Conservation (phyloP, 768 basidiomycete genomes). For the Baorangia bicolor region DNA sequence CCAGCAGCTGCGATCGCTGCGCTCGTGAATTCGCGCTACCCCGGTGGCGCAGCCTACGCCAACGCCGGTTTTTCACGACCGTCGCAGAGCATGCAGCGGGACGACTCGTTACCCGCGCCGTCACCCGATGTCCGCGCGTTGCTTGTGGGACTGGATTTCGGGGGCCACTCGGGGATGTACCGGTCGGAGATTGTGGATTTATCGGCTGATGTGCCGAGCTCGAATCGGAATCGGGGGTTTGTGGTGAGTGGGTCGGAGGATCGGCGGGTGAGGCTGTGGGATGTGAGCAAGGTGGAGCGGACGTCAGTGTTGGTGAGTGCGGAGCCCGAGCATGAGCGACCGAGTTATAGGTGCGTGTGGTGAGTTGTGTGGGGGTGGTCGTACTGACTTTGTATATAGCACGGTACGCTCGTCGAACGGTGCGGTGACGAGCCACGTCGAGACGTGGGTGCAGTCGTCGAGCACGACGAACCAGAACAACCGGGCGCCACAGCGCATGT, state of each 20-base stretch:
- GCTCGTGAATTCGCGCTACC: conserved; percentile 69
- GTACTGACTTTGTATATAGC: conserved; percentile 22
- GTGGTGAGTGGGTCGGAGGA: conserved; percentile 91
- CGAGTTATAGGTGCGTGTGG: conserved; percentile 64
- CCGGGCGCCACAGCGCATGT: conserved; percentile 73
- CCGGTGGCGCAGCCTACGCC: conserved; percentile 31
- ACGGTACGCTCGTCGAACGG: conserved; percentile 37
- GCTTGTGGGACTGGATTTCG: conserved; percentile 74
- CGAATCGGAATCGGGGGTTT: conserved; percentile 60
- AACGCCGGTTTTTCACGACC: conserved; percentile 21
- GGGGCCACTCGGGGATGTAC: conserved; percentile 58
- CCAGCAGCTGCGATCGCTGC: conserved; percentile 78
- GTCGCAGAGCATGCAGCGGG: conserved; percentile 35
- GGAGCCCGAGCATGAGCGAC: conserved; percentile 73
- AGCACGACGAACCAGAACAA: conserved; percentile 51
- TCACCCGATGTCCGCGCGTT: conserved; percentile 69
- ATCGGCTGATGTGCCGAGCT: conserved; percentile 37
- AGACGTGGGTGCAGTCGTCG: conserved; percentile 56
- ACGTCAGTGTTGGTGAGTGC: conserved; percentile 79
- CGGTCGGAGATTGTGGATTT: conserved; percentile 50
- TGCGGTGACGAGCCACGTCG: conserved; percentile 53
- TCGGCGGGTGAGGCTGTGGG: conserved; percentile 84
- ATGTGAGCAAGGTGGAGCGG: conserved; percentile 67
- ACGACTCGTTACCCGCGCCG: conserved; percentile 43
- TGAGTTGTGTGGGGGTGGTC: background rate